Conservation (phyloP, 495 filamentous ascomycete genomes). For the Penicillium maclennaniae region DNA sequence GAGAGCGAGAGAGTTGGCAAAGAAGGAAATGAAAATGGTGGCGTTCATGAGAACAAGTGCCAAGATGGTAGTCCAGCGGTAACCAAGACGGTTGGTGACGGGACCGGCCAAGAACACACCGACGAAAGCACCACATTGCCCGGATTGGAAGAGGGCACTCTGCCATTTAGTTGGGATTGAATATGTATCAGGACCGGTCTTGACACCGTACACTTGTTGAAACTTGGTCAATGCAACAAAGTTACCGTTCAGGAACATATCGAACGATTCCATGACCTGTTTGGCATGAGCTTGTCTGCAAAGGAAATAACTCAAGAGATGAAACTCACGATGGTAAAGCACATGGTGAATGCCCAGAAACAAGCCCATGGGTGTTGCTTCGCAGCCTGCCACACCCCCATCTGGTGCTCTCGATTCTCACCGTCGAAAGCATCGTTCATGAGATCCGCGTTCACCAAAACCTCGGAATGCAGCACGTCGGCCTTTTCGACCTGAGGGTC, state of each 20-base stretch:
- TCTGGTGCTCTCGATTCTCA: slow-evolving; percentile 30
- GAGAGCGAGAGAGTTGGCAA: slow-evolving; percentile 57
- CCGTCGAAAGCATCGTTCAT: slow-evolving; percentile 35
- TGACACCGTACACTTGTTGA: slow-evolving; percentile 24
- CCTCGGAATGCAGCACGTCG: slow-evolving; percentile 24
- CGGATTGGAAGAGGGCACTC: slow-evolving; percentile 33
- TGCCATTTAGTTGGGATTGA: slow-evolving; percentile 35
- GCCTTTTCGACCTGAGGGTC: slow-evolving; percentile 7
- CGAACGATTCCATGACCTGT: slow-evolving; percentile 44
- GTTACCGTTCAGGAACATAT: slow-evolving; percentile 38
- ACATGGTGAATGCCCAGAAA: slow-evolving; percentile 43
- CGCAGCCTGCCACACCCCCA: slow-evolving; percentile 29
- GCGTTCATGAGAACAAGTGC: slow-evolving; percentile 56
- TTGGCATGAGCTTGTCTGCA: slow-evolving; percentile 6
- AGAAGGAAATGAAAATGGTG: slow-evolving; percentile 67
- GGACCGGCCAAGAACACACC: slow-evolving; percentile 65
- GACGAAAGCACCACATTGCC: slow-evolving; percentile 57
- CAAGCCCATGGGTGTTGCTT: slow-evolving; percentile 47
- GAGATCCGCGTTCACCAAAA: slow-evolving; percentile 25
- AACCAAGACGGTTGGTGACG: slow-evolving; percentile 62
- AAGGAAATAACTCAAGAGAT: background rate
- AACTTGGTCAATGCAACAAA: slow-evolving; percentile 32
- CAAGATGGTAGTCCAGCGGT: slow-evolving; percentile 60
- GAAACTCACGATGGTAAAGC: slow-evolving; percentile 40
- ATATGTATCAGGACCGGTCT: slow-evolving; percentile 2